Evolutionary conservation across 179 eudicot species (phyloP).

Genomic region (Dionaea muscipula): DNA sequence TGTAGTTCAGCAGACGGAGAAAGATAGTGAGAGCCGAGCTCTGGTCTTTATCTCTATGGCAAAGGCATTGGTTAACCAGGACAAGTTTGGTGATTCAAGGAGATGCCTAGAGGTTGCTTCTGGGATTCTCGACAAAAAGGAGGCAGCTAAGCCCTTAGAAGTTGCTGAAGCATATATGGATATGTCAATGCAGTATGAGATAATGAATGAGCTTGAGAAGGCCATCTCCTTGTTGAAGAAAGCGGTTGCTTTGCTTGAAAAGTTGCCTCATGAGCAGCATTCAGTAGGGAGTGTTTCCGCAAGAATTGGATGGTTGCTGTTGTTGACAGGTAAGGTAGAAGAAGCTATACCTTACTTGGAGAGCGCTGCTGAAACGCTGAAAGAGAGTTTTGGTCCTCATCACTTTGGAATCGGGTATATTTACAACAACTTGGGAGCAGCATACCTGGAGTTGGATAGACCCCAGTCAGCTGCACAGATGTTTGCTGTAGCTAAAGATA

Average conservation of each 20-base stretch:
- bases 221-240: slow-evolving; percentile 63
- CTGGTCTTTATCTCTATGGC: slow-evolving; percentile 67
- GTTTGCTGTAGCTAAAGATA: slow-evolving; percentile 87
- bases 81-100: slow-evolving; percentile 61
- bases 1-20: slow-evolving; percentile 55
- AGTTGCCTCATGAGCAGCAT: slow-evolving; percentile 74
- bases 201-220: slow-evolving; percentile 74
- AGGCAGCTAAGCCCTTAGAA: slow-evolving; percentile 33
- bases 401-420: slow-evolving; percentile 83
- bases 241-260: slow-evolving; percentile 53
- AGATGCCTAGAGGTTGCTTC: slow-evolving; percentile 62
- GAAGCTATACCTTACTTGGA: slow-evolving; percentile 70
- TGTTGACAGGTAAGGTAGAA: slow-evolving; percentile 68
- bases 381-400: slow-evolving; percentile 75
- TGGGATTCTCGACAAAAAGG: slow-evolving; percentile 55
- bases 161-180: slow-evolving; percentile 78
- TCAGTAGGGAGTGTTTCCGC: slow-evolving; percentile 71
- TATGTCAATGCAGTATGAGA: slow-evolving; percentile 79
- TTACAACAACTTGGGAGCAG: slow-evolving; percentile 86
- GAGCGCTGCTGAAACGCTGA: slow-evolving; percentile 68
- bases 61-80: slow-evolving; percentile 68
- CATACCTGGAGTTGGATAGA: slow-evolving; percentile 82
- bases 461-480: slow-evolving; percentile 92
- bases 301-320: slow-evolving; percentile 79
- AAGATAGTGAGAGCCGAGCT: slow-evolving; percentile 69